Evolutionary conservation across 2,329 filamentous ascomycete genomes (phyloP), one percentile per base, ranked within the genome.

Genomic region (Corynespora cassiicola): DNA sequence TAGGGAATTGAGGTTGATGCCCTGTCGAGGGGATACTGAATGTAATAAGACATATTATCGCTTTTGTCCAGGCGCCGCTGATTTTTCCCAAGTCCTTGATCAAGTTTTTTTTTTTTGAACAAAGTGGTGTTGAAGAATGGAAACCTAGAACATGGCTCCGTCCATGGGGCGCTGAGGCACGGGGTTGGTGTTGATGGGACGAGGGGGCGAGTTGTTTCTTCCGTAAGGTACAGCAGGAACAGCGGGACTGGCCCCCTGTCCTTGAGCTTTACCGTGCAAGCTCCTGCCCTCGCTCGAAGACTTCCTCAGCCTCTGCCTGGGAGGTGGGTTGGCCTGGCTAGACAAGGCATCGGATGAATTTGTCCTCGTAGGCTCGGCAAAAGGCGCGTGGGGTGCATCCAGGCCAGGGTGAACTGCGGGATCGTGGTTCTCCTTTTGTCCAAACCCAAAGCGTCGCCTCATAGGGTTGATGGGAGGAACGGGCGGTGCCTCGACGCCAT

Each of bases 391-490:
- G 47, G 67, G 35, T 66, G 50, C 23, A 7, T 58, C 59, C n/a
- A 57, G 38, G 16, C 57, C 60, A 20, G 52, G 27, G 67, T 73
- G 37, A 57, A 59, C 40, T 14, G 73, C 49, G 67, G 72, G 19
- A 61, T 75, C 49, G 60, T 70, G 33, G 58, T 73, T 50, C 61
- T 66, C 61, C 12, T 54, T 48, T 15, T 67, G 63, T 4, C 66
- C 66, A 36, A 71, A 67, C 11, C 65, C 66, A 38, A 70, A 77
- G 10, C 76, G 76, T 36, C 79, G 74, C 27, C 81, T 73, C 41
- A 77, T 76, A 1, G 81, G 80, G 54, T 84, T 83, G 73, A 82
- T 79, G 0, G 79, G 75, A 18, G 80, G 80, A 6, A 84, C 63
- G 2, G 80, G 78, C 8, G 79, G 78, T 6, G 46, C 18, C 14